phyloP scores from a whole-genome alignment of 139 green algal species.

The Closterium sp. region DNA sequence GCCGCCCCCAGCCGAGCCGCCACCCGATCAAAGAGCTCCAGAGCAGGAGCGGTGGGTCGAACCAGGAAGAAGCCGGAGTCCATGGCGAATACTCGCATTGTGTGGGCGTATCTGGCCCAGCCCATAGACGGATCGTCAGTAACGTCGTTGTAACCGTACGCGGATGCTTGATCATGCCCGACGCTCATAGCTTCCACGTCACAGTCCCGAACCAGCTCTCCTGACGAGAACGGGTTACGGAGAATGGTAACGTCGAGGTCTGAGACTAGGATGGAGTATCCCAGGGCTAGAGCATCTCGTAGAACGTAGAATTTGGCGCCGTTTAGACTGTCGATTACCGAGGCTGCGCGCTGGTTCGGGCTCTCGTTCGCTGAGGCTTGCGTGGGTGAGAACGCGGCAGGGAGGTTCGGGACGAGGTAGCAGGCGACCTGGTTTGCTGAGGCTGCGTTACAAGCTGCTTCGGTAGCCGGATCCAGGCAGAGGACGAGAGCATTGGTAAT shows the following conservation, averaged over 20 bases:
- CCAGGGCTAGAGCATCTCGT: slow-evolving; percentile 79
- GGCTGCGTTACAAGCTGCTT: slow-evolving; percentile 7
- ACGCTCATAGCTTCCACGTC: slow-evolving; percentile 70
- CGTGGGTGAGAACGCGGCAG: slow-evolving; percentile 3
- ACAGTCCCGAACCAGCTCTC: slow-evolving; percentile 27
- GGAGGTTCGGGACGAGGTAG: slow-evolving; percentile 23
- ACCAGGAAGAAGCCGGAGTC: slow-evolving; percentile 53
- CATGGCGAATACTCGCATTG: slow-evolving; percentile 48
- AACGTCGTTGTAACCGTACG: slow-evolving; percentile 84
- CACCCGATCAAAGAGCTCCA: slow-evolving; percentile 30
- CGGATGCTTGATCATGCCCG: slow-evolving; percentile 74
- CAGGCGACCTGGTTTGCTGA: not conserved
- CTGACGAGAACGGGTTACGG: slow-evolving; percentile 42
- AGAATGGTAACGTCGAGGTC: slow-evolving; percentile 90
- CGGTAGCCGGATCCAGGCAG: slow-evolving; percentile 75
- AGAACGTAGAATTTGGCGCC: slow-evolving; percentile 81
- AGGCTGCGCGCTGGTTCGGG: slow-evolving; percentile 35
- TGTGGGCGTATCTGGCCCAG: slow-evolving; percentile 72
- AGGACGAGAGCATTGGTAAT: slow-evolving; percentile 81
- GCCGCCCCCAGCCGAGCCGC: slow-evolving; percentile 40
- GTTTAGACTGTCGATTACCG: not conserved
- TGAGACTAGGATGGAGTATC: slow-evolving; percentile 83
- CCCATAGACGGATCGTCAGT: slow-evolving; percentile 86
- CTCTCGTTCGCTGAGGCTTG: slow-evolving; percentile 41
- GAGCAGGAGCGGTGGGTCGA: slow-evolving; percentile 5